A percentile compares a stretch with the other conserved stretches of the same genome.
Conservation (phyloP, 306 rosid species). For the Sicyos baderoa region DNA sequence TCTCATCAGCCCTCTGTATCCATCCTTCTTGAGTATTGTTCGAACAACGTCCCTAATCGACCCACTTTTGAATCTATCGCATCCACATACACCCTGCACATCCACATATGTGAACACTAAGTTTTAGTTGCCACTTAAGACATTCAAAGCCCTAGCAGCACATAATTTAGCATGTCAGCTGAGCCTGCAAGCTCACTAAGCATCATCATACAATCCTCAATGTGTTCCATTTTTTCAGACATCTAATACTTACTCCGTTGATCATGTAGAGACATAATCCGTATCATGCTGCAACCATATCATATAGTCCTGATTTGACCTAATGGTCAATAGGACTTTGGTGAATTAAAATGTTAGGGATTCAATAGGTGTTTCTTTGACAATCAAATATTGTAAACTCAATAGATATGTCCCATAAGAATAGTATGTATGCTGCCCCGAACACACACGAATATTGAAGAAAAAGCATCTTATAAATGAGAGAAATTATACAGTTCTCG, state of each 20-base stretch:
- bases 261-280: neutral
- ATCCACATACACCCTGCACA: constrained; percentile 82
- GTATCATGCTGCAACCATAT: neutral
- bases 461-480: too few relatives aligned
- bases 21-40: constrained; percentile 73
- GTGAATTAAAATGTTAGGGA: too few relatives aligned
- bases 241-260: neutral
- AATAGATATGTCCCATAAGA: too few relatives aligned
- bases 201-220: neutral
- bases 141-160: neutral
- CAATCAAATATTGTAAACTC: too few relatives aligned
- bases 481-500: neutral
- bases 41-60: constrained; percentile 63
- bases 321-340: too few relatives aligned
- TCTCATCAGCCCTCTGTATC: constrained; percentile 73
- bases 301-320: neutral
- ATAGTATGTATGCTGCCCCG: too few relatives aligned
- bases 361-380: too few relatives aligned
- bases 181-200: neutral
- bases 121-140: neutral
- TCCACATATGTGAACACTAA: neutral
- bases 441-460: too few relatives aligned
- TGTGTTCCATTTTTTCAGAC: neutral
- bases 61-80: constrained; percentile 79
- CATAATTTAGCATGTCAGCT: neutral